Evolutionary conservation across 2,329 filamentous ascomycete species (phyloP).

Genomic region (Xylariales sp.): DNA sequence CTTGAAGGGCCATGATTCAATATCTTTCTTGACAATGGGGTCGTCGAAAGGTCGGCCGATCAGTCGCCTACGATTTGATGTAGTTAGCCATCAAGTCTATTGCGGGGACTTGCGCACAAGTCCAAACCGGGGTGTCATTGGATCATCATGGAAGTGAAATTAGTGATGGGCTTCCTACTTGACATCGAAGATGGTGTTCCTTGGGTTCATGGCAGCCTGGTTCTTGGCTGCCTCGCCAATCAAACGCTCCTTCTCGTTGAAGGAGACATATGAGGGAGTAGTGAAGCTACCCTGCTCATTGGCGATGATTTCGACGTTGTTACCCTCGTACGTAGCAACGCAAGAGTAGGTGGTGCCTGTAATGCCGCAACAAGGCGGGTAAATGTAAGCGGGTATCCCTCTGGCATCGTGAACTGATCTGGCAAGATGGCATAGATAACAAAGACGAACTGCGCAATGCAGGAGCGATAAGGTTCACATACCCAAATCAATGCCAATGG

Average conservation of each 20-base stretch:
- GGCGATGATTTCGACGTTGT: constrained; percentile 99
- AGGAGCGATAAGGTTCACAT: constrained; percentile 36
- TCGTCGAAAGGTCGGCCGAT: constrained; percentile 96
- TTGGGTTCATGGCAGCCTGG: constrained; percentile 98
- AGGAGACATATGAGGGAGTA: constrained; percentile 97
- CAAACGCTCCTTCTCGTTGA: constrained; percentile 97
- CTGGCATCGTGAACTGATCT: background rate
- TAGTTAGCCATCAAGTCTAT: constrained; percentile 4
- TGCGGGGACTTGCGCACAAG: too few relatives aligned
- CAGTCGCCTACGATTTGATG: constrained; percentile 64
- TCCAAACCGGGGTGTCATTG: too few relatives aligned
- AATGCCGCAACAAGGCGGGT: background rate
- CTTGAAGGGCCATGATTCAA: constrained; percentile 99
- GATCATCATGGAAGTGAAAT: too few relatives aligned
- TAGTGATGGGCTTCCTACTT: constrained; percentile 60
- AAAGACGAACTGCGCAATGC: too few relatives aligned
- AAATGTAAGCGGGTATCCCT: constrained; percentile 18
- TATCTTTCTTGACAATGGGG: constrained; percentile 96
- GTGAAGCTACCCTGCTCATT: constrained; percentile 99
- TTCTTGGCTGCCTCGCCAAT: constrained; percentile 99
- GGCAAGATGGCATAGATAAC: too few relatives aligned
- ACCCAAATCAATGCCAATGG: constrained; percentile 99
- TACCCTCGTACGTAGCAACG: constrained; percentile 98
- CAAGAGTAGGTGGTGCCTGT: constrained; percentile 99
- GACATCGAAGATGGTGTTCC: constrained; percentile 98